phyloP scores from a whole-genome alignment of 2,329 filamentous ascomycete species.

The Fusarium armeniacum region DNA sequence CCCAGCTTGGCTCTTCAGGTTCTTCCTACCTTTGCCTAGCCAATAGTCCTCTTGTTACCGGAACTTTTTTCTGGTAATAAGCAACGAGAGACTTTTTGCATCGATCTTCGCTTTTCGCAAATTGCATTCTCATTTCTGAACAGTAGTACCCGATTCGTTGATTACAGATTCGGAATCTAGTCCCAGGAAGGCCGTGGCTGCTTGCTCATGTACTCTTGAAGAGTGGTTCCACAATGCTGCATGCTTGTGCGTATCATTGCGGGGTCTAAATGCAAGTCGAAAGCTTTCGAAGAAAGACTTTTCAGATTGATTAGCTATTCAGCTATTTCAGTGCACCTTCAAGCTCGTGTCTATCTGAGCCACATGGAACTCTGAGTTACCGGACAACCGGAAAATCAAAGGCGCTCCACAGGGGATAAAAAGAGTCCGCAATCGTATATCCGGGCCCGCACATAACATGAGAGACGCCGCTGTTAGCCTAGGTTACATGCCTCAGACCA shows the following conservation, averaged over 20 bases:
- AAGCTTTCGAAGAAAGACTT: constrained; percentile 37
- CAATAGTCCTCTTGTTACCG: constrained; percentile 30
- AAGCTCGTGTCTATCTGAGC: constrained; percentile 6
- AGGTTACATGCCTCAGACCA: background rate
- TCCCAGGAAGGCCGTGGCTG: constrained; percentile 7
- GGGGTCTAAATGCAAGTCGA: constrained; percentile 29
- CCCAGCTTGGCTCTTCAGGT: constrained; percentile 15
- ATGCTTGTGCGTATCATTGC: constrained; percentile 24
- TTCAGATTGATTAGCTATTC: constrained; percentile 19
- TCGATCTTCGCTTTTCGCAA: background rate
- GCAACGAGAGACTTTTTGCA: background rate
- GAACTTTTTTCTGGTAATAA: constrained; percentile 5
- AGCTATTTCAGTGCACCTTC: background rate
- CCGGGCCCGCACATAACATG: constrained; percentile 21
- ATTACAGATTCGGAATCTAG: constrained; percentile 12
- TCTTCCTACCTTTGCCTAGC: constrained; percentile 14
- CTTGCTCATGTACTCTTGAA: constrained; percentile 18
- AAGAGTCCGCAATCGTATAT: constrained; percentile 10
- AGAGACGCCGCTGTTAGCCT: background rate
- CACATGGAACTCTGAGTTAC: constrained; percentile 11
- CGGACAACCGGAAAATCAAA: constrained; percentile 27
- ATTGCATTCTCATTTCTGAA: background rate
- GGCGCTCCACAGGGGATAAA: constrained; percentile 5
- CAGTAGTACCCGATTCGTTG: constrained; percentile 5
- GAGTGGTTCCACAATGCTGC: constrained; percentile 28